These are phyloP conservation scores for Brassica incana DNA, from an alignment of 345 rosid species.

Conservation along the genomic window DNA sequence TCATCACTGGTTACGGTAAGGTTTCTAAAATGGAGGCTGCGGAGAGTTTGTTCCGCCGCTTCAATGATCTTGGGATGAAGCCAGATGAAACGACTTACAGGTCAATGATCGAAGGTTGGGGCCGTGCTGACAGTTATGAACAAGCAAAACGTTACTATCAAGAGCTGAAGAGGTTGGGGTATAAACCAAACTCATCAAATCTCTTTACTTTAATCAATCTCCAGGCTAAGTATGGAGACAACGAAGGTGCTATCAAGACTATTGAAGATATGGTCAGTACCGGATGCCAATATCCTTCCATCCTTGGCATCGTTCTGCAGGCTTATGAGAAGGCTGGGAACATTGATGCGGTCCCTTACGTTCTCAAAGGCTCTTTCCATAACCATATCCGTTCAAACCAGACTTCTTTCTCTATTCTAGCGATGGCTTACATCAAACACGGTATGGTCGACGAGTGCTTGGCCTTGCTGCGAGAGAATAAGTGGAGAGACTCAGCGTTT, in stretches of 20 bases:
- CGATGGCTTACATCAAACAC: constrained; percentile 80
- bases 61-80: constrained; percentile 51
- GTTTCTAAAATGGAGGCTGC: constrained; percentile 70
- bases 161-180: constrained; percentile 67
- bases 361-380: constrained; percentile 65
- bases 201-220: constrained; percentile 72
- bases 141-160: constrained; percentile 55
- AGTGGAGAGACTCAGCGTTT: constrained; percentile 75
- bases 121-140: constrained; percentile 55
- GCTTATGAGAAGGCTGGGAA: constrained; percentile 73
- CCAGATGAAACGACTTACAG: constrained; percentile 87
- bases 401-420: constrained; percentile 77
- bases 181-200: constrained; percentile 78
- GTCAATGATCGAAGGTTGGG: constrained; percentile 98
- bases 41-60: constrained; percentile 48
- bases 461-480: constrained; percentile 53
- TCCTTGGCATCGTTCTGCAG: constrained; percentile 66
- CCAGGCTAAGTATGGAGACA: constrained; percentile 73
- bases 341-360: constrained; percentile 56
- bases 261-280: constrained; percentile 70
- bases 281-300: constrained; percentile 70
- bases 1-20: constrained; percentile 86
- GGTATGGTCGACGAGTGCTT: constrained; percentile 69
- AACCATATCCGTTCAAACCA: constrained; percentile 64
- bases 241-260: constrained; percentile 56